These are phyloP conservation scores for Trichopus zeylanicus DNA, from an alignment of 116 monocot genomes.

Conservation along the genomic window DNA sequence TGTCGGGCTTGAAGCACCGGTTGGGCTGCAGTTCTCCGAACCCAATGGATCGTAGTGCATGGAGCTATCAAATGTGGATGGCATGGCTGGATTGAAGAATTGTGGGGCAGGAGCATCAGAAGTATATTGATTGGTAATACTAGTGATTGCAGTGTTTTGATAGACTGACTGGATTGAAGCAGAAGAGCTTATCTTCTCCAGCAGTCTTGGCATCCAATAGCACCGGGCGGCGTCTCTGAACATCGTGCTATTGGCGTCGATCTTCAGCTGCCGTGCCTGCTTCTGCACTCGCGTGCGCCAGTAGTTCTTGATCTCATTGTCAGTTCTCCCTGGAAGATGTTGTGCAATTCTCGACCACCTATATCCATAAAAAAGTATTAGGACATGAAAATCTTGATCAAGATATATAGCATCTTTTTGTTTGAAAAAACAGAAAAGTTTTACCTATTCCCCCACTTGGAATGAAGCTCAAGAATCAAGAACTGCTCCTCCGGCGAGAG, in stretches of 20 bases:
- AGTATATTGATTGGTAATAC: neutral
- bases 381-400: no score
- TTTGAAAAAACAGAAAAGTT: no score
- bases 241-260: conserved; percentile 52
- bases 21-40: conserved; percentile 8
- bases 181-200: conserved; percentile 27
- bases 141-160: neutral
- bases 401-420: no score
- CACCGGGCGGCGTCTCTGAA: conserved; percentile 46
- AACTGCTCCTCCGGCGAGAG: conserved; percentile 70
- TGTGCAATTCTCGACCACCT: conserved; percentile 76
- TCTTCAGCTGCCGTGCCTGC: conserved; percentile 59
- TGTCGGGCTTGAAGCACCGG: conserved; percentile 5
- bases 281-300: conserved; percentile 79
- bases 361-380: no score
- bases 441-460: conserved; percentile 88
- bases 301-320: conserved; percentile 85
- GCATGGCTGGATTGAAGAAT: conserved; percentile 2
- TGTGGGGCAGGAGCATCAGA: neutral
- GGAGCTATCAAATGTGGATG: neutral
- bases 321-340: conserved; percentile 69
- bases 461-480: conserved; percentile 77
- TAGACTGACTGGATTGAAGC: neutral
- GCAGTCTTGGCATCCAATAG: conserved; percentile 61
- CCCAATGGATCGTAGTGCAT: neutral